Evolutionary conservation across 768 basidiomycete genomes (phyloP).

Genomic region (Aureoboletus auriporus): DNA sequence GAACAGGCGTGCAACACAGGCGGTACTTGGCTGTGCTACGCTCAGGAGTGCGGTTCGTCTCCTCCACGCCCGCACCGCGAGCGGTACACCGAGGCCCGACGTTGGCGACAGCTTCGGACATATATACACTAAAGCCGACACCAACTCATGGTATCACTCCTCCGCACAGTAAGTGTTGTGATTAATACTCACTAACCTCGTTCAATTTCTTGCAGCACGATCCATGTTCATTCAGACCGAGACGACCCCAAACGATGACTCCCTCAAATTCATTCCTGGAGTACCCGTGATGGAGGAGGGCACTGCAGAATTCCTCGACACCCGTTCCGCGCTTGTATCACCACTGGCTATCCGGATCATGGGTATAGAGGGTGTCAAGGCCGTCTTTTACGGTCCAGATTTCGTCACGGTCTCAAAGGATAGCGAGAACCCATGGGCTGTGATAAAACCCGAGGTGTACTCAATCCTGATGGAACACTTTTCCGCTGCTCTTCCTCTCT

Average conservation of each 20-base stretch:
- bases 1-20: constrained; percentile 1
- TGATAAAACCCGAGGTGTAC: constrained; percentile 96
- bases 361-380: constrained; percentile 87
- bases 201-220: constrained; percentile 43
- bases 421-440: constrained; percentile 77
- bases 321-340: constrained; percentile 79
- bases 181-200: background rate
- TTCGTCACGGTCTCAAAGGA: constrained; percentile 97
- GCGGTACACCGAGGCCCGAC: constrained; percentile 30
- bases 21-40: constrained; percentile 11
- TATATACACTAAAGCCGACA: constrained; percentile 10
- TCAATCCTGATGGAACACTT: constrained; percentile 97
- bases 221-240: constrained; percentile 99
- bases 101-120: constrained; percentile 32
- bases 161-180: constrained; percentile 32
- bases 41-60: constrained; percentile 21
- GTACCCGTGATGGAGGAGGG: constrained; percentile 82
- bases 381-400: constrained; percentile 94
- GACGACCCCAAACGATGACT: constrained; percentile 94
- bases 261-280: constrained; percentile 97
- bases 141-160: constrained; percentile 10
- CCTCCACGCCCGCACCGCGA: constrained; percentile 16
- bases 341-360: constrained; percentile 94
- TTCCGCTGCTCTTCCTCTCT: constrained; percentile 83
- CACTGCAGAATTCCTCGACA: constrained; percentile 92